phyloP scores from a whole-genome alignment of 139 green algal genomes.

The Limnomonas spitsbergensis region DNA sequence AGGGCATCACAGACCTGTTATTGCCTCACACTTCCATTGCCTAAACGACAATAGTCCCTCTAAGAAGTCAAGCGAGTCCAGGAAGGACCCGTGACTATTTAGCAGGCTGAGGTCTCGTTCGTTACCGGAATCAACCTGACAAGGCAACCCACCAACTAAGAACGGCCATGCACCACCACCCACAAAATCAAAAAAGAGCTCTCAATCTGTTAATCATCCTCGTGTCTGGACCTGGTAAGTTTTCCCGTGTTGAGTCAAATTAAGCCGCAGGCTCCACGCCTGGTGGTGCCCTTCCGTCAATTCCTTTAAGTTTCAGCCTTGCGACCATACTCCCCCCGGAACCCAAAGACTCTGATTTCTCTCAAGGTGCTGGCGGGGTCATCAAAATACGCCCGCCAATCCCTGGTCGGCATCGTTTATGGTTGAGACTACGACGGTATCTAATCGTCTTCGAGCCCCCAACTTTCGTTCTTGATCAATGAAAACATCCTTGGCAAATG shows the following conservation, averaged over 20 bases:
- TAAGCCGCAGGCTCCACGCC: slow-evolving; percentile 93
- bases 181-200: slow-evolving; percentile 95
- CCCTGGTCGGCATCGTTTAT: slow-evolving; percentile 22
- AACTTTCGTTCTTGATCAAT: slow-evolving; percentile 99
- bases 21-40: slow-evolving; percentile 77
- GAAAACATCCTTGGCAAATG: slow-evolving; percentile 99
- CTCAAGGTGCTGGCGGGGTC: slow-evolving; percentile 95
- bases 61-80: slow-evolving; percentile 16
- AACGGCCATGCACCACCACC: slow-evolving; percentile 72
- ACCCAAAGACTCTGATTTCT: slow-evolving; percentile 99
- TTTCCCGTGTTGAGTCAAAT: slow-evolving; percentile 96
- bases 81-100: slow-evolving; percentile 74
- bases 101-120: slow-evolving; percentile 95
- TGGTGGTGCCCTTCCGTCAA: slow-evolving; percentile 95
- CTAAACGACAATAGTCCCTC: slow-evolving; percentile 45
- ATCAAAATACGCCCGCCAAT: too few species aligned
- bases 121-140: slow-evolving; percentile 94
- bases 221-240: slow-evolving; percentile 95
- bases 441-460: slow-evolving; percentile 99
- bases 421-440: slow-evolving; percentile 95
- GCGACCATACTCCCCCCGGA: slow-evolving; percentile 95
- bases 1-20: slow-evolving; percentile 99
- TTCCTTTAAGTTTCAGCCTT: slow-evolving; percentile 95
- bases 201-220: slow-evolving; percentile 93
- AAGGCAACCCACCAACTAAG: slow-evolving; percentile 94